Base-by-base conservation (phyloP, 2,329 filamentous ascomycete species). In the Samsoniella hepiali region DNA sequence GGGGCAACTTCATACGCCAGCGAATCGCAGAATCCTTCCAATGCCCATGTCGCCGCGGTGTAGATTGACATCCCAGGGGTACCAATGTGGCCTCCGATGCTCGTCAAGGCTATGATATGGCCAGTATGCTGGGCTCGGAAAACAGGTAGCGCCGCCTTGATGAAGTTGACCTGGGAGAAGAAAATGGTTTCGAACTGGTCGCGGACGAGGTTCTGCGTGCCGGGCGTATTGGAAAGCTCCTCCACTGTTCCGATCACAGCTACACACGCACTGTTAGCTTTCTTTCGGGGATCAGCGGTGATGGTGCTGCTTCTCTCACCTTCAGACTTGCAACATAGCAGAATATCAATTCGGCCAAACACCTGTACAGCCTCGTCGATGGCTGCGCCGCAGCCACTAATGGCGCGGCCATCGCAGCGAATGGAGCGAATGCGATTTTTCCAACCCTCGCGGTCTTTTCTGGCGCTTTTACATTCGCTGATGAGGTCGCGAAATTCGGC, bases 131-230 rank as follows among this genome's bases (percentile, higher is more conserved):
- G 90, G 65, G 83, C 82, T 50, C 95, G 85, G 75, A 98, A 88
- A 62, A 88, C 83, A 1, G 94, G 93, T 29, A 99, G 81, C 1
- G 88, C 83, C 15, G 93, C 91, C 75, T 95, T 96, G 79, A 98
- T 96, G 73, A 96, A 91, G 77, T 98, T 98, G 74, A 98, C 89
- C 64, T 96, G 93, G 1, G 91, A 92, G 75, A 98, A 98, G 81
- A 96, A 98, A 70, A 96, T 92, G 67, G 88, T 88, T 75, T 98
- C 94, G 74, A 98, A 97, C 74, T 97, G 94, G 71, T 96, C 91
- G 65, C 91, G 87, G 42, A 96, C 89, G 22, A 97, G 84, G 64
- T 89, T 92, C 68, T 89, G 84, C 1, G 91, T 93, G 50, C 87
- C 84, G 5, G 84, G 82, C 31, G 83, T 88, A 36, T 91, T 89